Conservation (phyloP, 768 basidiomycete genomes). For the Scleroderma citrinum region DNA sequence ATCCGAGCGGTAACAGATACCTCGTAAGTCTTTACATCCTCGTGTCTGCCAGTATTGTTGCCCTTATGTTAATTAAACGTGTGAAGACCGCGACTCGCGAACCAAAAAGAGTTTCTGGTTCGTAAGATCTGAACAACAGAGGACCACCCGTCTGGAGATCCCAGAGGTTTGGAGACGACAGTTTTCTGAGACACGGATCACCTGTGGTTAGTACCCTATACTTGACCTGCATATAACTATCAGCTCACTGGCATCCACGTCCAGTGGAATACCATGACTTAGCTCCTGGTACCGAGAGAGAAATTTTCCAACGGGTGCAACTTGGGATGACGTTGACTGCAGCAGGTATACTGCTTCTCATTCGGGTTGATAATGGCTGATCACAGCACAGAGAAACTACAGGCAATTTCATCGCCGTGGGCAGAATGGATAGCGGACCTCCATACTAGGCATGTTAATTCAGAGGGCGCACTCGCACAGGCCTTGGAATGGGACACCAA, state of each 20-base stretch:
- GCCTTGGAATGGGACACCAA: slow-evolving; percentile 58
- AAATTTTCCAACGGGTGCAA: slow-evolving; percentile 81
- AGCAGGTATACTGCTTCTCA: slow-evolving; percentile 42
- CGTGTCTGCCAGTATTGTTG: slow-evolving; percentile 3
- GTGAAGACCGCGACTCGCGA: slow-evolving; percentile 46
- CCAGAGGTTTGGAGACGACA: slow-evolving; percentile 44
- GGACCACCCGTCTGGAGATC: slow-evolving; percentile 41
- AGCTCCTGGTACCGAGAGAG: slow-evolving; percentile 54
- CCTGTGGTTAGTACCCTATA: slow-evolving; percentile 47
- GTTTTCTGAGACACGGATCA: slow-evolving; percentile 55
- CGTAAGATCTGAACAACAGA: slow-evolving; percentile 44
- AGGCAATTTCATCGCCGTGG: slow-evolving; percentile 70
- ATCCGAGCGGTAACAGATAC: slow-evolving; percentile 36
- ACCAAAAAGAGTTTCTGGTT: slow-evolving; percentile 64
- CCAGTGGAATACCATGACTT: slow-evolving; percentile 66
- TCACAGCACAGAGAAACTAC: slow-evolving; percentile 57
- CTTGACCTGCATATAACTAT: background rate
- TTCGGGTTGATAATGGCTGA: background rate
- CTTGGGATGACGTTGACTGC: slow-evolving; percentile 69
- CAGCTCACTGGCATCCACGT: background rate
- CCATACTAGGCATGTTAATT: slow-evolving; percentile 49
- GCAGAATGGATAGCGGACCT: slow-evolving; percentile 60
- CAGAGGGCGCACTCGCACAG: slow-evolving; percentile 51
- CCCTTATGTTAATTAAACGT: slow-evolving; percentile 16
- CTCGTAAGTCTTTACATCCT: slow-evolving; percentile 35